These are phyloP conservation scores for Acacia acuminata DNA, from an alignment of 306 rosid genomes.

Conservation along the genomic window DNA sequence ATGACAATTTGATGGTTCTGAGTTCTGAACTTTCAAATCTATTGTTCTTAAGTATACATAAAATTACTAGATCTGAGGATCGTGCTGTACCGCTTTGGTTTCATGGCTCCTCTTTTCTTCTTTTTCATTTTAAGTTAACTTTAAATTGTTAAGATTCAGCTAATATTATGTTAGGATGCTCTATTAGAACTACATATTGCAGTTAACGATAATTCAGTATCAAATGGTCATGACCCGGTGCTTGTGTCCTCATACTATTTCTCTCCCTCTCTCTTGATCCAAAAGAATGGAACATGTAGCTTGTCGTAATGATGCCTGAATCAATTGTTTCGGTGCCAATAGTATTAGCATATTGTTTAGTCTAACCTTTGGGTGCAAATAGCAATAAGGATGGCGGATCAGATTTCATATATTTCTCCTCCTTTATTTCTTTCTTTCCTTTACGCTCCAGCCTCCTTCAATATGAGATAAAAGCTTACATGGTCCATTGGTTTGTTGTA, in stretches of 20 bases:
- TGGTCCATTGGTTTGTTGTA: constrained; percentile 1
- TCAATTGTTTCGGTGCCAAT: not conserved
- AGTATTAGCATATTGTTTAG: not conserved
- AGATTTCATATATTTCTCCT: constrained; percentile 5
- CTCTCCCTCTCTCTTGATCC: not conserved
- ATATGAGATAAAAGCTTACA: not conserved
- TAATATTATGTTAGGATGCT: not conserved
- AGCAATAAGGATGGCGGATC: constrained; percentile 1
- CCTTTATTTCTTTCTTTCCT: not conserved
- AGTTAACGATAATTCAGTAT: constrained; percentile 3
- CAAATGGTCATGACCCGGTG: not conserved
- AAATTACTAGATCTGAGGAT: constrained; percentile 46
- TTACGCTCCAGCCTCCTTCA: constrained; percentile 3
- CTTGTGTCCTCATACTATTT: not conserved
- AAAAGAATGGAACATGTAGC: not conserved
- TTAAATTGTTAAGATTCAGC: not conserved
- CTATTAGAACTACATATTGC: constrained; percentile 13
- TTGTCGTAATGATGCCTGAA: constrained; percentile 23
- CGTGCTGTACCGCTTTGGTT: constrained; percentile 24
- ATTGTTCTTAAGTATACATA: not conserved
- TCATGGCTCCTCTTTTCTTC: not conserved
- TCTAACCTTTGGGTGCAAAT: not conserved
- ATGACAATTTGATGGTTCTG: constrained; percentile 11
- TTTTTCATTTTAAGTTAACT: not conserved
- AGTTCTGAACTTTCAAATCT: constrained; percentile 13